A percentile compares a stretch with the other conserved stretches of the same genome.
Evolutionary conservation across 129 eudicot species (phyloP).

Genomic region (Tanacetum coccineum): DNA sequence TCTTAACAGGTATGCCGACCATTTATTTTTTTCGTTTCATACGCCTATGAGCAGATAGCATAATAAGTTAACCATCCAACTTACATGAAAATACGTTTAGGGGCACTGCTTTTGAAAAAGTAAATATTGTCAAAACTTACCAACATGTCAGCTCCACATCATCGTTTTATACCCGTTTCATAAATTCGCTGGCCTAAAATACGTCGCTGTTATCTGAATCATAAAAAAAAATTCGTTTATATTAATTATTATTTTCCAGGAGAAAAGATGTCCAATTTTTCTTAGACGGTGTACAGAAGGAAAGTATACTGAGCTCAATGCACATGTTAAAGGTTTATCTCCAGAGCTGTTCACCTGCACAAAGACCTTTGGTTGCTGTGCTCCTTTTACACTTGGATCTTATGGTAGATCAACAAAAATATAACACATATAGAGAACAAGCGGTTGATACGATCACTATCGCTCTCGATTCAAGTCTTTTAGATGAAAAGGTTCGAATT

Average conservation of each 20-base stretch:
- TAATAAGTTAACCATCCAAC: background rate
- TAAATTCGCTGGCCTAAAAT: background rate
- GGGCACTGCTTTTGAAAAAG: background rate
- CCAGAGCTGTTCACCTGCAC: conserved; percentile 34
- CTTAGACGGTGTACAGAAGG: background rate
- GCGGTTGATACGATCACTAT: background rate
- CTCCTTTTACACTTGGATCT: conserved; percentile 51
- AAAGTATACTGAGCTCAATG: conserved; percentile 22
- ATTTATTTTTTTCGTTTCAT: background rate
- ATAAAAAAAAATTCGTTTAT: background rate
- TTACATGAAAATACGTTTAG: background rate
- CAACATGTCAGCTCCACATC: background rate
- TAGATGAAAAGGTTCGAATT: background rate
- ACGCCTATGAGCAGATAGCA: background rate
- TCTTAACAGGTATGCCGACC: conserved; percentile 1
- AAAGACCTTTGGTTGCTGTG: conserved; percentile 43
- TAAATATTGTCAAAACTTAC: background rate
- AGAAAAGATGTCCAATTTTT: conserved; percentile 8
- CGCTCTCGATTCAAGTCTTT: background rate
- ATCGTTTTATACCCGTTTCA: background rate
- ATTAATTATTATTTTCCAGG: background rate
- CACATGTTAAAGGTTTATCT: conserved; percentile 36
- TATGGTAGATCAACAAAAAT: conserved; percentile 29
- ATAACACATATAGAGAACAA: background rate
- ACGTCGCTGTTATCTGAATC: background rate